These are phyloP conservation scores for Paecilomyces dactylethromorphus DNA, from an alignment of 2,329 filamentous ascomycete species.

Conservation along the genomic window DNA sequence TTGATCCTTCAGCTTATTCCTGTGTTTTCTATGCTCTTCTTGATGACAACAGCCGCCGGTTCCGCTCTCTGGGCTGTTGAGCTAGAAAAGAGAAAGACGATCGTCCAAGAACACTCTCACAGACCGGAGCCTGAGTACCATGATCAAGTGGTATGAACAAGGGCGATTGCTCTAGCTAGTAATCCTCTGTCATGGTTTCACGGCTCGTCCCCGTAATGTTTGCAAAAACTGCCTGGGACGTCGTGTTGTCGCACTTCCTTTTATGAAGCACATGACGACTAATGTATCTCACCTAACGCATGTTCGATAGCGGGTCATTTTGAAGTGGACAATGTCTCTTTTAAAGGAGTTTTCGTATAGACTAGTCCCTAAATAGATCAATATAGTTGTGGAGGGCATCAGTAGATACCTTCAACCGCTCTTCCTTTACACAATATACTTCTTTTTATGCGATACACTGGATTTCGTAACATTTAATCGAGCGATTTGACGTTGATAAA, in stretches of 20 bases:
- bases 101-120: conserved; percentile 16
- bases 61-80: conserved; percentile 80
- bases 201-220: neutral
- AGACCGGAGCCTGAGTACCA: conserved; percentile 26
- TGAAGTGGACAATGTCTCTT: too few species aligned
- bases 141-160: conserved; percentile 18
- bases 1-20: conserved; percentile 83
- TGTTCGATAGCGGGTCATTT: too few species aligned
- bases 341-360: too few species aligned
- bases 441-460: too few species aligned
- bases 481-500: too few species aligned
- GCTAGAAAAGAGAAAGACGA: conserved; percentile 56
- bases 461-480: too few species aligned
- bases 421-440: too few species aligned
- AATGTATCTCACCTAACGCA: neutral
- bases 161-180: neutral
- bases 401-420: too few species aligned
- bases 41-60: conserved; percentile 79
- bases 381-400: too few species aligned
- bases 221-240: neutral
- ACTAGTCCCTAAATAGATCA: too few species aligned
- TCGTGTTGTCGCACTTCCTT: neutral
- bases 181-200: neutral
- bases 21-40: conserved; percentile 85
- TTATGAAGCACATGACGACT: neutral